phyloP scores from a whole-genome alignment of 179 eudicot genomes.

The Actinidia polygama region DNA sequence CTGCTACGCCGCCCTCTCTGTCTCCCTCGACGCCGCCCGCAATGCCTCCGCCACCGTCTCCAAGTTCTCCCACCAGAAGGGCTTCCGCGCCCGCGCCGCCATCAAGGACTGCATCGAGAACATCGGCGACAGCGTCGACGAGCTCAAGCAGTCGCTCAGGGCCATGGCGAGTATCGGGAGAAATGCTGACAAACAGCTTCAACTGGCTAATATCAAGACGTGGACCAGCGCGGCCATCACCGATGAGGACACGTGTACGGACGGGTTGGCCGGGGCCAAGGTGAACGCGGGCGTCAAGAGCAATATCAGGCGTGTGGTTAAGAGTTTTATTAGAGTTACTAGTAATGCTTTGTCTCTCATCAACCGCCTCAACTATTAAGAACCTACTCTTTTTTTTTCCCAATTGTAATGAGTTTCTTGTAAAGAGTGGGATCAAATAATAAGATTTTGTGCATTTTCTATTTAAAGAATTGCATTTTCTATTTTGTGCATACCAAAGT shows the following conservation, averaged over 20 bases:
- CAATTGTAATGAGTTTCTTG: no score
- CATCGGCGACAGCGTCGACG: slow-evolving; percentile 43
- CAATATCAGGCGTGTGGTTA: slow-evolving; percentile 31
- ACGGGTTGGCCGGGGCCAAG: slow-evolving; percentile 42
- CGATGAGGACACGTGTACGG: slow-evolving; percentile 62
- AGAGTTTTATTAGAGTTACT: slow-evolving; percentile 35
- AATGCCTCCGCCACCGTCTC: slow-evolving; percentile 30
- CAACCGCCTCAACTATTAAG: slow-evolving; percentile 40
- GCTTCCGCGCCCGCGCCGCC: slow-evolving; percentile 25
- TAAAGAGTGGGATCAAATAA: no score
- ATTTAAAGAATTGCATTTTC: no score
- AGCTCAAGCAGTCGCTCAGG: slow-evolving; percentile 41
- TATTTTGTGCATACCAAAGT: no score
- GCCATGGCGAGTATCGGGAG: slow-evolving; percentile 29
- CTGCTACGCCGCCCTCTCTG: slow-evolving; percentile 35
- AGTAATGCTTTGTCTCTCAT: slow-evolving; percentile 52
- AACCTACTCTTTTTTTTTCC: no score
- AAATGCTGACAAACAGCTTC: slow-evolving; percentile 25
- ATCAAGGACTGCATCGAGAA: slow-evolving; percentile 56
- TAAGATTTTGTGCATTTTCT: no score
- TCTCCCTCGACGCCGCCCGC: slow-evolving; percentile 27
- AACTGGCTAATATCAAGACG: slow-evolving; percentile 50
- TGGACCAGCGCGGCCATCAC: slow-evolving; percentile 68
- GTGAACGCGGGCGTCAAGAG: slow-evolving; percentile 37
- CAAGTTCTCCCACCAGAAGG: slow-evolving; percentile 18